Evolutionary conservation across 108 stramenopile genomes (phyloP), one percentile per base, ranked within the genome.

Genomic region (Licmophora abbreviata): DNA sequence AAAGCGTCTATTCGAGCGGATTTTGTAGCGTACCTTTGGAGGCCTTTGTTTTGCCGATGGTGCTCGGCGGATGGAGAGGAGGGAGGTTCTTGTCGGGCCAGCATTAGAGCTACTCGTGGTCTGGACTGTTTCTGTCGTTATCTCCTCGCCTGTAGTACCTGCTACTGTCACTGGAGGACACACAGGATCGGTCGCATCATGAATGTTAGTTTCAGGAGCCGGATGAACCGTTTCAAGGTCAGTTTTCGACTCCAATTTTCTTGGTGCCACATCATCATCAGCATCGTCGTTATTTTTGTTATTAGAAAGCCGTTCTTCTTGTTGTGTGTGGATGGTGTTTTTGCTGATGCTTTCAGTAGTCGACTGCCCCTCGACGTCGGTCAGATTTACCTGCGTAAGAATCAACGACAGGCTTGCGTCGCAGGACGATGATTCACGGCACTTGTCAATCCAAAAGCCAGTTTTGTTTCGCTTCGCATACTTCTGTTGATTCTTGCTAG

Each of bases 381-480:
- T n/a, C 42, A 71, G 43, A 31, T 61, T 48, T 4, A 35, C 28
- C 23, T 59, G 29, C 4, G 54, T 65, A 20, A 71, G 60, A 4
- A 66, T 40, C 6, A 71, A 23, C 3, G 44, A 52, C 23, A 71
- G 15, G 7, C 50, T 33, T 26, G 37, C 41, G 17, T 35, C 23
- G 3, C n/a, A 4, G 10, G 30, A 21, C 41, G 30, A 9, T 2
- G 61, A 29, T 22, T 63, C 61, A 11, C 22, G 22, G 38, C 69
- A 70, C 29, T 59, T 51, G 18, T 59, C 40, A 33, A 70, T 64
- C 69, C 69, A 70, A 29, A 63, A 68, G 24, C 58, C 24, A 21
- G 29, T 46, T 26, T 24, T 14, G 32, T 61, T 61, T 54, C 29
- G 23, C 18, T 50, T 51, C 34, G 34, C 28, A 29, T 49, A 35